A percentile compares a stretch with the other conserved stretches of the same genome.
Evolutionary conservation across 495 filamentous ascomycete species (phyloP).

Genomic region (Xylaria venustula): DNA sequence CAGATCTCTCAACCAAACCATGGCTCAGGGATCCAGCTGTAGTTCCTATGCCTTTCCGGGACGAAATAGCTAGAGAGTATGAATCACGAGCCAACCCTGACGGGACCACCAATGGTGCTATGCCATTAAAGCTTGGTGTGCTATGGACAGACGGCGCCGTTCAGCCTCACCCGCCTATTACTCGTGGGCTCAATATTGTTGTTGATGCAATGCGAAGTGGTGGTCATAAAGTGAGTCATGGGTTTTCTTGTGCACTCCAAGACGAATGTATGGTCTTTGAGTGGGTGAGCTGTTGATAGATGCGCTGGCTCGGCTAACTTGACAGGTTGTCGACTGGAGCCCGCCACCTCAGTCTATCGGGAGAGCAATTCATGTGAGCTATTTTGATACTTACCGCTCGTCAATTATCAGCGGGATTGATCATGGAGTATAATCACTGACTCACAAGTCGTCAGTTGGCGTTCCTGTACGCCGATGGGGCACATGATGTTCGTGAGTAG

Average conservation of each 20-base stretch:
- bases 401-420: too few species aligned
- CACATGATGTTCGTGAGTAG: not conserved
- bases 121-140: conserved; percentile 47
- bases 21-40: conserved; percentile 30
- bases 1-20: conserved; percentile 22
- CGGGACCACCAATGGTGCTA: not conserved
- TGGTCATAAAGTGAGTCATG: conserved; percentile 32
- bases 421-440: not conserved
- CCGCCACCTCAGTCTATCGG: not conserved
- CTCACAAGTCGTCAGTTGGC: not conserved
- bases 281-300: too few species aligned
- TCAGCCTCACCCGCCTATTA: conserved; percentile 52
- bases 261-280: too few species aligned
- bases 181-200: conserved; percentile 39
- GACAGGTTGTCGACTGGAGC: not conserved
- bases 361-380: not conserved
- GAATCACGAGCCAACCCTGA: conserved; percentile 7
- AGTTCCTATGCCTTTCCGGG: conserved; percentile 31
- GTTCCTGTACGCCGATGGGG: not conserved
- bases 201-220: conserved; percentile 32
- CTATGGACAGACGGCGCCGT: conserved; percentile 56
- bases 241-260: too few species aligned
- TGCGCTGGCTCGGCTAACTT: too few species aligned
- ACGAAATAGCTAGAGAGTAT: conserved; percentile 16
- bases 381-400: not conserved